Conservation (phyloP, 768 basidiomycete species). For the Trametes gibbosa region DNA sequence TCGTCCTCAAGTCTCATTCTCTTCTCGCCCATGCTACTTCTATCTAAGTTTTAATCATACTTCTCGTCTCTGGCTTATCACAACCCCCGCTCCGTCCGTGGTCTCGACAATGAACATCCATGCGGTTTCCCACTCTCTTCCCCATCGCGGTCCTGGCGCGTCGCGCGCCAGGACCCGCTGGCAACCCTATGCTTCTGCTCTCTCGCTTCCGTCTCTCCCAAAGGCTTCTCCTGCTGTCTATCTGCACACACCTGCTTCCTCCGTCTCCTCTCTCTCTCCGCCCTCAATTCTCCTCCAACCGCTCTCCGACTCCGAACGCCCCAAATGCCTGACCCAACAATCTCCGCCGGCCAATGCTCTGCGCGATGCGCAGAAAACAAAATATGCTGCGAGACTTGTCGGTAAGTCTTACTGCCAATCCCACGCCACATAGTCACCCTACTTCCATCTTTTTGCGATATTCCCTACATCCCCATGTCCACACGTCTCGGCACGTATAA, state of each 20-base stretch:
- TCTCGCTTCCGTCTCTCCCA: slow-evolving; percentile 35
- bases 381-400: slow-evolving; percentile 65
- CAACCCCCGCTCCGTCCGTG: slow-evolving; percentile 20
- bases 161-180: slow-evolving; percentile 70
- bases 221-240: slow-evolving; percentile 37
- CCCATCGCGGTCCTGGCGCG: slow-evolving; percentile 67
- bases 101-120: slow-evolving; percentile 30
- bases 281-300: slow-evolving; percentile 32
- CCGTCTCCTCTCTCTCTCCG: slow-evolving; percentile 47
- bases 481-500: no score
- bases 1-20: slow-evolving; percentile 20
- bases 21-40: slow-evolving; percentile 24
- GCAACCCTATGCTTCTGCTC: slow-evolving; percentile 68
- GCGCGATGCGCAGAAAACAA: slow-evolving; percentile 53
- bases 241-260: slow-evolving; percentile 59
- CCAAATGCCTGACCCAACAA: slow-evolving; percentile 33
- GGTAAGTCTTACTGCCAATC: slow-evolving; percentile 46
- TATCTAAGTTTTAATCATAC: slow-evolving; percentile 19
- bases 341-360: slow-evolving; percentile 34
- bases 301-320: slow-evolving; percentile 35
- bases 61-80: slow-evolving; percentile 14
- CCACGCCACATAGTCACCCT: not conserved
- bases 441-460: not conserved
- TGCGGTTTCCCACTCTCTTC: slow-evolving; percentile 47
- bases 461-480: not conserved